Percentiles rank a stretch among this genome's conserved stretches.
These are phyloP conservation scores for Diaporthe sp. DNA, from an alignment of 2,329 filamentous ascomycete species.

Conservation along the genomic window DNA sequence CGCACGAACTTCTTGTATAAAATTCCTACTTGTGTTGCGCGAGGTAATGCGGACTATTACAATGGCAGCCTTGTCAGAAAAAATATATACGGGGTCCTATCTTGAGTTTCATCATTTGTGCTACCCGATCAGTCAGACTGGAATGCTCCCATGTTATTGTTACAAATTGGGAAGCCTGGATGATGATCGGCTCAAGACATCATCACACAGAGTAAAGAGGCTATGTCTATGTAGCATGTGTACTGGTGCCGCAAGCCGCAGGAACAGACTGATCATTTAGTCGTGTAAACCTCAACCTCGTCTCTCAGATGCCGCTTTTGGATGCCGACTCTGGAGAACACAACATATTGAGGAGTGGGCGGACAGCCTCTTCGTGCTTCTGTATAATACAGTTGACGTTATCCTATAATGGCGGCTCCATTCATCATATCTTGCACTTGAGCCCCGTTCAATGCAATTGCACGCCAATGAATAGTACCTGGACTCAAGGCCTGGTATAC, in stretches of 20 bases:
- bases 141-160: not conserved
- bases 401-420: not conserved
- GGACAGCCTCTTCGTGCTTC: not conserved
- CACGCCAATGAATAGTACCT: no score
- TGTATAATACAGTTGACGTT: not conserved
- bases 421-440: not conserved
- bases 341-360: not conserved
- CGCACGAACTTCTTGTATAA: not conserved
- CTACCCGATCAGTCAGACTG: not conserved
- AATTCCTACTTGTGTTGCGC: no score
- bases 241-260: not conserved
- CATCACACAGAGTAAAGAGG: not conserved
- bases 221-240: not conserved
- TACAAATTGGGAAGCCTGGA: not conserved
- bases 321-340: not conserved
- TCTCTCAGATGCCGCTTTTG: not conserved
- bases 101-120: not conserved
- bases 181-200: not conserved
- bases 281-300: not conserved
- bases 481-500: no score
- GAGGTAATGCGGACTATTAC: no score
- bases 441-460: not conserved
- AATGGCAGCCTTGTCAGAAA: not conserved
- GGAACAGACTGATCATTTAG: not conserved
- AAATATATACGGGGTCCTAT: no score